Evolutionary conservation across 129 eudicot species (phyloP), one percentile per base, ranked within the genome.

Genomic region (Artemisia argyi): DNA sequence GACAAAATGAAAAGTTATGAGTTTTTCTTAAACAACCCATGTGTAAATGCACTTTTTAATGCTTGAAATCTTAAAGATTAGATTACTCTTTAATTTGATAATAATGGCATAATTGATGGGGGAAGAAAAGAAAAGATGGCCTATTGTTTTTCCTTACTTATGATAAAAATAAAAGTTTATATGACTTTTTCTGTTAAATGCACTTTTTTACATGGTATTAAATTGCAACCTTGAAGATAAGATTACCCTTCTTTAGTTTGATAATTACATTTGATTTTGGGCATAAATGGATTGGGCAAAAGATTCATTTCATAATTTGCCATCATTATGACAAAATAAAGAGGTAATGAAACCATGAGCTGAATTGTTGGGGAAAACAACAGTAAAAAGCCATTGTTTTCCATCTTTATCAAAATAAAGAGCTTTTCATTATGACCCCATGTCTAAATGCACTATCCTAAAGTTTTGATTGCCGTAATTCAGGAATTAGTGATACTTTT

Each of bases 321-420:
- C 67, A 78, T 78, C 78, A 64, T 71, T 78, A 12, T 78, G 50
- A 65, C 77, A 78, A 78, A 71, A 71, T 71, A 62, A 63, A 72
- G 72, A 72, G 77, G 77, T 70, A 70, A 77, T 66, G 26, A 75
- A 17, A 14, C 15, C 76, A 69, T 59, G 20, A 72, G 61, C 50
- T 52, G 73, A 53, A 54, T 59, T 26, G 68, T n/a, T 62, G 61
- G 62, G 63, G 28, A 51, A 73, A 62, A 73, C 70, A 73, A 73
- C 63, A 73, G 69, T 69, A 18, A 73, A 73, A 73, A 66, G 17
- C 4, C 13, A 28, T 52, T 63, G 20, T 28, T 49, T 50, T 46
- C 42, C 22, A 63, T 50, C 19, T 24, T 76, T 76, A 24, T 57
- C 52, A 56, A 66, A 56, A 47, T 75, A 75, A 75, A 75, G 73